Conservation (phyloP, 169 alveolate species). For the Hepatocystis sp. region DNA sequence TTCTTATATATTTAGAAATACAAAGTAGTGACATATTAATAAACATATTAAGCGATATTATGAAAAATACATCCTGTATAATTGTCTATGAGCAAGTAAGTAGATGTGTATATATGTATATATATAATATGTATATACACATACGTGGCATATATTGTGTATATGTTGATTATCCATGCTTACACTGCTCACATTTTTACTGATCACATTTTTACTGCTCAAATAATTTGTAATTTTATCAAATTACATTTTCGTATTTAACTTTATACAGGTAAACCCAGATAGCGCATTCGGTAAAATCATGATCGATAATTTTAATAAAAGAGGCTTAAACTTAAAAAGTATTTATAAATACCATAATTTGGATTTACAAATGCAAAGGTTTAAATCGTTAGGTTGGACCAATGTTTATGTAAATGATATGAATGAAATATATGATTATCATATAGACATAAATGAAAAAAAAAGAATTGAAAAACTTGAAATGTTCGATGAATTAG, state of each 20-base stretch:
- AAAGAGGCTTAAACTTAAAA: conserved; percentile 51
- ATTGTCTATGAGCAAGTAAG: conserved; percentile 77
- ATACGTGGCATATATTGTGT: background rate
- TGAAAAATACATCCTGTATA: conserved; percentile 61
- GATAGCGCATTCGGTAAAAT: conserved; percentile 72
- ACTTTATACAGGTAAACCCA: conserved; percentile 50
- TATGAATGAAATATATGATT: conserved; percentile 78
- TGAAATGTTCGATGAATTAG: conserved; percentile 83
- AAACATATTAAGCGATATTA: conserved; percentile 38
- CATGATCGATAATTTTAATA: conserved; percentile 58
- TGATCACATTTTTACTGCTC: background rate
- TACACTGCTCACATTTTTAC: background rate
- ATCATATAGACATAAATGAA: conserved; percentile 63
- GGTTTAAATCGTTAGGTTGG: conserved; percentile 76
- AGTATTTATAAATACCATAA: conserved; percentile 63
- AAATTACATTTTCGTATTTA: too few species aligned
- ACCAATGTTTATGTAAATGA: conserved; percentile 74
- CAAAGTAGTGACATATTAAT: conserved; percentile 65
- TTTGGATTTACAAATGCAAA: conserved; percentile 22
- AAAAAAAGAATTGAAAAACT: conserved; percentile 77
- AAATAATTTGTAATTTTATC: too few species aligned
- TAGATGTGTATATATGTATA: background rate
- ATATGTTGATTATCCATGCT: background rate
- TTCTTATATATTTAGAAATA: conserved; percentile 72
- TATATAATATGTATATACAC: too few species aligned